Evolutionary conservation across 176 grass and related monocot species (phyloP).

Genomic region (Phragmites australis): DNA sequence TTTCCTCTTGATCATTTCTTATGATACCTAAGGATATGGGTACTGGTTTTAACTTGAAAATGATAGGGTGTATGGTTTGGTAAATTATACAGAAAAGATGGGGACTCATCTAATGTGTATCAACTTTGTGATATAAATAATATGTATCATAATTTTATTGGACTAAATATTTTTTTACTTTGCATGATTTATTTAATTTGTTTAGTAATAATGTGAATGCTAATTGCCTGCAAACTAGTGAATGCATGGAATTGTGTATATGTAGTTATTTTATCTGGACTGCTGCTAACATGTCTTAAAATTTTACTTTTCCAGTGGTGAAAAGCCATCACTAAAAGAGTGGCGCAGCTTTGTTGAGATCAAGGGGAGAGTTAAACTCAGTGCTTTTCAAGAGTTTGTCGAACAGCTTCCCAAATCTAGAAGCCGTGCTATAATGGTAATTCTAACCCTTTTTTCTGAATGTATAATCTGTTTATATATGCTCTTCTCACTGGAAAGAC

Average conservation of each 20-base stretch:
- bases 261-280: conserved; percentile 20
- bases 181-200: background rate
- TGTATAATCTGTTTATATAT: conserved; percentile 1
- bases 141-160: background rate
- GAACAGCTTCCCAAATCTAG: conserved; percentile 89
- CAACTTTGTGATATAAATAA: background rate
- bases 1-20: background rate
- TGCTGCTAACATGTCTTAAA: conserved; percentile 33
- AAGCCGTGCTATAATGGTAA: conserved; percentile 96
- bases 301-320: conserved; percentile 67
- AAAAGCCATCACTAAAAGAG: conserved; percentile 83
- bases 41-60: background rate
- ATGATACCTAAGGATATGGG: background rate
- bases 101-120: background rate
- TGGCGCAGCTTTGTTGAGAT: conserved; percentile 95
- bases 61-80: background rate
- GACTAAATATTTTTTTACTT: background rate
- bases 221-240: conserved; percentile 14
- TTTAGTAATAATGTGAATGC: background rate
- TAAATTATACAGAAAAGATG: background rate
- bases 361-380: conserved; percentile 95
- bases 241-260: background rate
- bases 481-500: background rate
- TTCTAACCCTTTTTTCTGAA: conserved; percentile 30
- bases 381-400: conserved; percentile 88